Conservation (phyloP, 2,329 filamentous ascomycete genomes). For the Dothiorella sarmentorum region DNA sequence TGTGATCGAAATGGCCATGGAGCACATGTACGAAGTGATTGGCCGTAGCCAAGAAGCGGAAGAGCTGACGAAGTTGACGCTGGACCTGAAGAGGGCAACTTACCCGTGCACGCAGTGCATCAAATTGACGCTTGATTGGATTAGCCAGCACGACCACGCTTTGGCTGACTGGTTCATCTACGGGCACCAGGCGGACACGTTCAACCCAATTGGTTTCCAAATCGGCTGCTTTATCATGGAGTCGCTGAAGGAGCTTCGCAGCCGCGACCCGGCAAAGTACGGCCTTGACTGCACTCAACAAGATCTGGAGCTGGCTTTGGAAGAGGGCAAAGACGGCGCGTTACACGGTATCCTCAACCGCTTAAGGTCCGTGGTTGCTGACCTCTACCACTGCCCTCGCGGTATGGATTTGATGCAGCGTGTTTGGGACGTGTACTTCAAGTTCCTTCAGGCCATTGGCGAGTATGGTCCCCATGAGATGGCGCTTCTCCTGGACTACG, state of each 20-base stretch:
- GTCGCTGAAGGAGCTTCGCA: background rate
- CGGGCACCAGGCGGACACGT: background rate
- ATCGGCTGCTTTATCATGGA: constrained; percentile 6
- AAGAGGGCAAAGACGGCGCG: background rate
- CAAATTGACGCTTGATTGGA: constrained; percentile 5
- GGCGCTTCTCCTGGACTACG: constrained; percentile 3
- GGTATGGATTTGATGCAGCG: background rate
- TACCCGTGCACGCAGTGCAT: constrained; percentile 50
- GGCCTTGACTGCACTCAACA: background rate
- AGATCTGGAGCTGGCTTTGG: constrained; percentile 4
- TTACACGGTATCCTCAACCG: background rate
- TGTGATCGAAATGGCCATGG: constrained; percentile 55
- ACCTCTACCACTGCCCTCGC: background rate
- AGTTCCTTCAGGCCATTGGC: background rate
- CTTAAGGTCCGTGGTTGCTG: background rate
- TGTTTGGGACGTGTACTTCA: constrained; percentile 15
- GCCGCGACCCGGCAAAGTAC: background rate
- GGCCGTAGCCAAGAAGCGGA: constrained; percentile 67
- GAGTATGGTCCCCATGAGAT: background rate
- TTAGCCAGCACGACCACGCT: background rate
- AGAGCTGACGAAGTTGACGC: constrained; percentile 57
- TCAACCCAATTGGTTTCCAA: background rate
- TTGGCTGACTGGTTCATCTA: constrained; percentile 15
- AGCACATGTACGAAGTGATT: constrained; percentile 72
- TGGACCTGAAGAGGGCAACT: constrained; percentile 51